Conservation (phyloP, 1,284 basidiomycete species). For the Fomitiporia mediterranea region DNA sequence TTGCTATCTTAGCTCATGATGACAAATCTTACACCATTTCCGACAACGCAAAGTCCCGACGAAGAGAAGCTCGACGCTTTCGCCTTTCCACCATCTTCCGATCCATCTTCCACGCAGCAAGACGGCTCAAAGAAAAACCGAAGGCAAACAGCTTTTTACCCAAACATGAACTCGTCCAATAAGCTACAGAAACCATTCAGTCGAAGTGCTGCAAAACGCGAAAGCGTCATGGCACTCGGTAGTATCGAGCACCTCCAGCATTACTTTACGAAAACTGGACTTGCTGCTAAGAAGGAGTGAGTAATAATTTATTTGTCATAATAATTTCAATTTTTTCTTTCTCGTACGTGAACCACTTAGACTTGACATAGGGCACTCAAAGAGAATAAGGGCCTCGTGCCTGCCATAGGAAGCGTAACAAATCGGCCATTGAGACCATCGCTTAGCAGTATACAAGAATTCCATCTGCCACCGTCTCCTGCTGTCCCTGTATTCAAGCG, state of each 20-base stretch:
- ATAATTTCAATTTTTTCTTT: neutral
- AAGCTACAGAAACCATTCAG: slow-evolving; percentile 79
- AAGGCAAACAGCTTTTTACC: slow-evolving; percentile 69
- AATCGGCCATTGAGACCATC: slow-evolving; percentile 37
- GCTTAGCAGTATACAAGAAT: slow-evolving; percentile 39
- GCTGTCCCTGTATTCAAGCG: slow-evolving; percentile 42
- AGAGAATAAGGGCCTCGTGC: slow-evolving; percentile 58
- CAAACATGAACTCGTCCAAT: slow-evolving; percentile 61
- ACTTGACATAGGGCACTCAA: slow-evolving; percentile 42
- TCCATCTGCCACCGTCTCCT: slow-evolving; percentile 69
- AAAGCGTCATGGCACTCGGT: slow-evolving; percentile 81
- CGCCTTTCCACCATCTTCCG: slow-evolving; percentile 15
- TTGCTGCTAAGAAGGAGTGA: slow-evolving; percentile 67
- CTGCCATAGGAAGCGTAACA: slow-evolving; percentile 59
- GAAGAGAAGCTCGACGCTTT: slow-evolving; percentile 16
- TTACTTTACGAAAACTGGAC: slow-evolving; percentile 81
- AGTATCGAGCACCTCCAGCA: slow-evolving; percentile 87
- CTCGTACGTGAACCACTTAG: neutral
- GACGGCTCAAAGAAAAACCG: slow-evolving; percentile 35
- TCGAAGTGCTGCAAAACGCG: slow-evolving; percentile 78
- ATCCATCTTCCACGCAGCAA: neutral
- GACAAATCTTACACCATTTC: slow-evolving; percentile 5
- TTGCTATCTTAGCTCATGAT: slow-evolving; percentile 10
- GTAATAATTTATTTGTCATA: slow-evolving; percentile 28
- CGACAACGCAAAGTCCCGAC: slow-evolving; percentile 10